Base-by-base conservation (phyloP, 345 rosid species). In the Gossypium sturtianum region DNA sequence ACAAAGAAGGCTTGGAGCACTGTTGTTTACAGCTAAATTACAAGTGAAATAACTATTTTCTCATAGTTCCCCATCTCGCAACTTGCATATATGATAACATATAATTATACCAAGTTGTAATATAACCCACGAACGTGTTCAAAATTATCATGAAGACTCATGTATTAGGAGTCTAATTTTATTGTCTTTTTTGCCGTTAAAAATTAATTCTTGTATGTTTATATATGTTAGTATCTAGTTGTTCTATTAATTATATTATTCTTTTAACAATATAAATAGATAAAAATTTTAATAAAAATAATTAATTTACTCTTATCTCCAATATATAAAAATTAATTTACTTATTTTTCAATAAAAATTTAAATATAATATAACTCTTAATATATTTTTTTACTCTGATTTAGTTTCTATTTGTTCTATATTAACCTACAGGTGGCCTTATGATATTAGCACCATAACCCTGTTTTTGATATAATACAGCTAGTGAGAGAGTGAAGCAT, bases 341-440 rank as follows among this genome's bases (percentile, higher is more conserved):
- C 0, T 34, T 0, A 29, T 34, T 34, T 29, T 29, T 0, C 0
- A 29, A 0, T 3, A 29, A 29, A 3, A 4, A 29, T 0, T 29
- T 3, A 3, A 29, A 29, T 0, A 29, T 29, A 4, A 3, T 29
- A 0, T 4, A 4, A 29, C 4, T 29, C 5, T 29, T 29, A 29
- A 29, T 29, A 29, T 4, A 27, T 29, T 3, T 27, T 23, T 29
- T 29, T 29, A 29, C 38, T 29, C 6, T 29, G 5, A 29, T 29
- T 4, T 4, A 29, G 5, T 29, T 29, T 29, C 38, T 0, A 29
- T 29, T 29, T 4, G 38, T 29, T 4, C 6, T 29, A 29, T 29
- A 29, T 29, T 29, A 0, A 29, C 38, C 38, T 29, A 4, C 38
- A 29, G 38, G 38, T 29, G 5, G 38, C 38, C 38, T 29, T 29